These are phyloP conservation scores for Drosera spatulata DNA, from an alignment of 179 eudicot genomes.

Conservation along the genomic window DNA sequence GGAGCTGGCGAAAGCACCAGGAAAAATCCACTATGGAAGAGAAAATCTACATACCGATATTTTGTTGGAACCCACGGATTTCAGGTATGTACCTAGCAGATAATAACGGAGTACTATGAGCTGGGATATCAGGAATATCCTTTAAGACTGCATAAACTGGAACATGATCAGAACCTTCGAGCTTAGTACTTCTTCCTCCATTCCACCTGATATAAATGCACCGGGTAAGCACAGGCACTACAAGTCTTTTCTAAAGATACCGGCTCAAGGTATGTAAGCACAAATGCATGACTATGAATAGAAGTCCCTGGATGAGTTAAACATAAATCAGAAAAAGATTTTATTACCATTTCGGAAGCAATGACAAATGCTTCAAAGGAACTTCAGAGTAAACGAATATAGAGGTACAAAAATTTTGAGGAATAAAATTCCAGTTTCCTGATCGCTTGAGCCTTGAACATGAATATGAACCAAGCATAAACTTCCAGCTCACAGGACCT, in stretches of 20 bases:
- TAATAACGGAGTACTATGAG: constrained; percentile 69
- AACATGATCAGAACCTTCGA: constrained; percentile 97
- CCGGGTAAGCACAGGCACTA: no score
- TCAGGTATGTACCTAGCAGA: constrained; percentile 92
- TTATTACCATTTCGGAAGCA: background rate
- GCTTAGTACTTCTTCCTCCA: constrained; percentile 59
- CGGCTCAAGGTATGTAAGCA: no score
- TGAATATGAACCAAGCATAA: no score
- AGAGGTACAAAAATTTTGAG: no score
- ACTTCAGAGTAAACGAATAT: background rate
- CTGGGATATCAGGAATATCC: constrained; percentile 40
- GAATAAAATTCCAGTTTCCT: no score
- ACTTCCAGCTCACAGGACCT: no score
- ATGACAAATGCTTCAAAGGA: background rate
- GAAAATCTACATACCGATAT: constrained; percentile 47
- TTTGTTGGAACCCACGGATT: constrained; percentile 78
- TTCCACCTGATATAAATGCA: no score
- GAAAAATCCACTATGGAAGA: background rate
- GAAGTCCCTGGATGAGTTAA: background rate
- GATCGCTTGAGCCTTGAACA: no score
- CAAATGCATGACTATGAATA: no score
- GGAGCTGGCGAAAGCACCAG: background rate
- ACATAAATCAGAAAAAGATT: background rate
- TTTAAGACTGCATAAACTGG: constrained; percentile 62
- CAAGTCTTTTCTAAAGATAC: no score